Base-by-base conservation (phyloP, 352 stramenopile genomes). In the Phytophthora multivora region DNA sequence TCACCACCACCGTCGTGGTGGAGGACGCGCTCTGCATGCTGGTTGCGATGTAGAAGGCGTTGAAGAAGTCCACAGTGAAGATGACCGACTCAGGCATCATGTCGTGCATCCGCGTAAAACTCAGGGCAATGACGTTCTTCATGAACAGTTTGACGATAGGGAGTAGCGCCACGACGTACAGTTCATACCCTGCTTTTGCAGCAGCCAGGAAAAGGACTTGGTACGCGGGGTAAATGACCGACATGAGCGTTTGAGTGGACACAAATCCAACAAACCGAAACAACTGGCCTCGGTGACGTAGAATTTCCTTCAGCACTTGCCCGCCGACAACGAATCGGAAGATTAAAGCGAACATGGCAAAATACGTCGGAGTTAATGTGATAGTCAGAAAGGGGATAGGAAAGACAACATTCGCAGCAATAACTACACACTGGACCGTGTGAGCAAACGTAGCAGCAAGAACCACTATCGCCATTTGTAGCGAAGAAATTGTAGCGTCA, bases 21-120 rank as follows among this genome's bases (percentile, higher is more conserved):
- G 62, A 66, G 1, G 55, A 62, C 3, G 55, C 35, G 2, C 9
- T 57, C 13, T 69, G 46, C 61, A 69, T 69, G 13, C 53, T 56
- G 0, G 56, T 58, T 4, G 62, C 58, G n/a, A 75, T 21, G 48
- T 64, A 71, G 5, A 71, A 21, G 0, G 56, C 51, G 26, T 71
- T 71, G 18, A 62, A 62, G 19, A 58, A 63, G 25, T 63, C 59
- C 6, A 69, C 52, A 4, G 23, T 65, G 46, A 69, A 69, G 8
- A 66, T 69, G n/a, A 64, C 65, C 7, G 50, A 30, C 11, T 59
- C 41, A 1, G 65, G 65, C 28, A 69, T 56, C 16, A 61, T 18
- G 23, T 69, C 65, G 6, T 69, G 31, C 21, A 59, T 45, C n/a
- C 55, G 26, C 12, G 18, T 13, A 21, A 51, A 54, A 35, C 40